Evolutionary conservation across 805 yeast genomes (phyloP), one percentile per base, ranked within the genome.

Genomic region (Barnettozyma pratensis): DNA sequence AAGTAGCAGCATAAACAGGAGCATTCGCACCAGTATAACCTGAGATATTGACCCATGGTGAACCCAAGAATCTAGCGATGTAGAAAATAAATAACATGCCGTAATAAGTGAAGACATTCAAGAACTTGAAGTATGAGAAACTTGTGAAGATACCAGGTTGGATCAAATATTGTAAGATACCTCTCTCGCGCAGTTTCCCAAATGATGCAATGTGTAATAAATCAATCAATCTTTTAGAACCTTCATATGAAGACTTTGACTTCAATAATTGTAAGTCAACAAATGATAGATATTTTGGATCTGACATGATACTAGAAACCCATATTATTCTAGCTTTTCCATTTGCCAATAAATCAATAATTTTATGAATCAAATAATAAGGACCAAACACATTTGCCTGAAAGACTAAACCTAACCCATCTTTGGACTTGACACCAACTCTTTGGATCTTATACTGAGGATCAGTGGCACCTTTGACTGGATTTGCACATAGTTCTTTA

Each of bases 351-450:
- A 80, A 66, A 3, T 79, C 79, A 37, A 73, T 64, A 25, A 92
- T 67, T 53, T 78, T 81, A 56, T 85, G 87, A 46, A 91, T 74
- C 46, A 94, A 69, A 65, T 83, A 94, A 69, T 87, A 91, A 3
- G 98, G 98, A 0, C 96, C 96, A 68, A 94, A 88, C n/a, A 92
- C 96, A 62, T 94, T 94, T 5, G 94, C 95, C 67, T 94, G 96
- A 70, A 92, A 94, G 4, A 90, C 89, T 31, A 86, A 69, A 1
- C 98, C 97, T 72, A 92, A 57, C 0, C 80, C 90, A 66, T 94
- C 99, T 19, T 60, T 64, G 1, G 96, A 80, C 59, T 77, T 80
- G 28, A 83, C 82, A 4, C 97, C 97, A 14, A 79, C 74, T 49
- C 77, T 74, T 71, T 94, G 98, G 37, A 85, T 75, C 66, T 92